Base-by-base conservation (phyloP, 2,329 filamentous ascomycete genomes). In the Penicillium capsulatum region DNA sequence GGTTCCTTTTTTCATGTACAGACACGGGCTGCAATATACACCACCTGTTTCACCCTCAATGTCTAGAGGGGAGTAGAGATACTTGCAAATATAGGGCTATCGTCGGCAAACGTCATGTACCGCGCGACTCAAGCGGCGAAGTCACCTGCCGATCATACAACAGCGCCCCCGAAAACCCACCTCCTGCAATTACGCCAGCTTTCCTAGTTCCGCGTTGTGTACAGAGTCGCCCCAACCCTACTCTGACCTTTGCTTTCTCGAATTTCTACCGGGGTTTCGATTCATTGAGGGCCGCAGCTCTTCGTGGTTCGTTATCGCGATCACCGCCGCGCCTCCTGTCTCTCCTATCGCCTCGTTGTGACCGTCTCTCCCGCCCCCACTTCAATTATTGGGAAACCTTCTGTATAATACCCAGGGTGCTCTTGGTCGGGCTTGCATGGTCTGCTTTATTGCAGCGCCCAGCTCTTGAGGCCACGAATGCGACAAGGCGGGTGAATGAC, bases 401-500 rank as follows among this genome's bases (percentile, higher is more conserved):
- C 28, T 15, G n/a, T 38, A 37, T 47, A 42, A 8, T 33, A 22
- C 14, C 14, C 6, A n/a, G 5, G 11, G 17, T 15, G 19, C 10
- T 17, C 26, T 42, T 31, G 8, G 24, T 27, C 24, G 22, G 4
- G 17, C 26, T 38, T 42, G 30, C 29, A 37, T 38, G 32, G 28
- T 44, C 31, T 31, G 11, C 16, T 34, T 39, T 28, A 31, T 45
- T 47, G 36, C 27, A 16, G 27, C 17, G 16, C 22, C 26, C 32
- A 15, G 39, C 39, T 34, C 29, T 31, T 38, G 36, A 47, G 43
- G 40, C 47, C 45, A 50, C 48, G 54, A 48, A 51, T 55, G 55
- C 54, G 47, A 57, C 46, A 47, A 40, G 44, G 38, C 40, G 36
- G 44, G 52, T 60, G 53, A 45, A 64, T 64, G 55, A 59, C 61